Evolutionary conservation across 352 stramenopile species (phyloP).

Genomic region (Phytophthora multivora): DNA sequence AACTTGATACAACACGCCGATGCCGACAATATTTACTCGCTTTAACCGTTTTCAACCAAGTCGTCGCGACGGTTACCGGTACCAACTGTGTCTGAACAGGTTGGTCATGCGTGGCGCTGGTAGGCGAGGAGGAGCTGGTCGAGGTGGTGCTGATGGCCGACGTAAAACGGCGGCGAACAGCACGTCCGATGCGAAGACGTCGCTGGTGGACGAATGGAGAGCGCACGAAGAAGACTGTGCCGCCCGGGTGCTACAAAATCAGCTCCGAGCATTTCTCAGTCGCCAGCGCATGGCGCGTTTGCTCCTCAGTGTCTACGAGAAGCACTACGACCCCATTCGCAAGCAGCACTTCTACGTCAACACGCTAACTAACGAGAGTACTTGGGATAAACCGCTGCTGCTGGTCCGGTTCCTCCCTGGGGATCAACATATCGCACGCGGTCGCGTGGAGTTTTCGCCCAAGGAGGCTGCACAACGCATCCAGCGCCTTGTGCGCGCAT

Average conservation of each 20-base stretch:
- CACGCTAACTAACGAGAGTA: slow-evolving; percentile 62
- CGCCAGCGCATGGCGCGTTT: slow-evolving; percentile 43
- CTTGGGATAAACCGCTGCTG: slow-evolving; percentile 58
- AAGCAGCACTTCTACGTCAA: slow-evolving; percentile 76
- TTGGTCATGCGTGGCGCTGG: slow-evolving; percentile 26
- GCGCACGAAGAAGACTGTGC: slow-evolving; percentile 62
- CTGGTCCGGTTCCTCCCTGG: slow-evolving; percentile 49
- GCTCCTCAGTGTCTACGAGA: slow-evolving; percentile 54
- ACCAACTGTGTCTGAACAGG: slow-evolving; percentile 5
- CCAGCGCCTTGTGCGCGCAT: slow-evolving; percentile 47
- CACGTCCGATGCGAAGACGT: slow-evolving; percentile 32
- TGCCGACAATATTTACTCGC: slow-evolving; percentile 10
- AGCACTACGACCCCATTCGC: slow-evolving; percentile 63
- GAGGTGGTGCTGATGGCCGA: slow-evolving; percentile 24
- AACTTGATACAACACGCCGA: slow-evolving; percentile 27
- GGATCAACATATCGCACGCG: slow-evolving; percentile 22
- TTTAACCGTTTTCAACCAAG: slow-evolving; percentile 23
- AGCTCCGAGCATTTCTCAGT: slow-evolving; percentile 43
- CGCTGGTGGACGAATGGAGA: slow-evolving; percentile 61
- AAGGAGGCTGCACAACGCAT: slow-evolving; percentile 54
- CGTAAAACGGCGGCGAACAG: slow-evolving; percentile 26
- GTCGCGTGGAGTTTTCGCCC: slow-evolving; percentile 22
- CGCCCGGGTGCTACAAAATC: slow-evolving; percentile 50
- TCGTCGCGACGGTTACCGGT: slow-evolving; percentile 27
- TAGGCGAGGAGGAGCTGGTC: slow-evolving; percentile 28